Evolutionary conservation across 75 land plant genomes (phyloP), one percentile per base, ranked within the genome.

Genomic region (Adiantum capillusveneris): DNA sequence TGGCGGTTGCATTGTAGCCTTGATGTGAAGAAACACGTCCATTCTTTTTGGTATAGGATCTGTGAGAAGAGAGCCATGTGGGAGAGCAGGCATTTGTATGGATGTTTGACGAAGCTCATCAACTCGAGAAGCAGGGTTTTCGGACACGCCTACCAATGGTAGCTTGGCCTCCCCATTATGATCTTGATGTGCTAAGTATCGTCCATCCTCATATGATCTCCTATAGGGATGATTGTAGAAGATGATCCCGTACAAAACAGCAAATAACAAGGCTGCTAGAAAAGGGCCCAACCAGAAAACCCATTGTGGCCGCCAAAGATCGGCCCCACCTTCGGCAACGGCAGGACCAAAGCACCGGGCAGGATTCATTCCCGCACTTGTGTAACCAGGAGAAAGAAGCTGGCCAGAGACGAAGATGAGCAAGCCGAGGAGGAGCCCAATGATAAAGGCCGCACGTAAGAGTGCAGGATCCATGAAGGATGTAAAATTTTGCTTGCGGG

Each of bases 271-370:
- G 12, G 67, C 73, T n/a, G 82, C 78, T 1, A 70, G 29, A 0
- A 41, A 31, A n/a, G 82, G 82, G 29, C 79, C 84, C 9, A 36
- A 56, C 68, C 77, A 65, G 66, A 73, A 77, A 12, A 77, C 77
- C 70, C 77, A 73, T 18, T 75, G 80, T 11, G 51, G 31, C 16
- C 54, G 37, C 84, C 80, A 77, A 0, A 77, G 58, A 46, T 5
- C 49, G 21, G 65, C 62, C 27, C 69, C 72, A 5, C 74, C 69
- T 43, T 68, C 28, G 0, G 74, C 64, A 0, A 81, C 34, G 9
- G 84, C 84, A 0, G 84, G 84, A 28, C 84, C 84, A 25, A 81
- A 58, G 64, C 84, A 81, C 27, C 84, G 34, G 0, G 84, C 80
- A 24, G 84, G 80, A 54, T 81, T 81, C 80, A 81, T 64, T 39